Evolutionary conservation across 2,329 filamentous ascomycete genomes (phyloP).

Genomic region (Botrytis paeoniae): DNA sequence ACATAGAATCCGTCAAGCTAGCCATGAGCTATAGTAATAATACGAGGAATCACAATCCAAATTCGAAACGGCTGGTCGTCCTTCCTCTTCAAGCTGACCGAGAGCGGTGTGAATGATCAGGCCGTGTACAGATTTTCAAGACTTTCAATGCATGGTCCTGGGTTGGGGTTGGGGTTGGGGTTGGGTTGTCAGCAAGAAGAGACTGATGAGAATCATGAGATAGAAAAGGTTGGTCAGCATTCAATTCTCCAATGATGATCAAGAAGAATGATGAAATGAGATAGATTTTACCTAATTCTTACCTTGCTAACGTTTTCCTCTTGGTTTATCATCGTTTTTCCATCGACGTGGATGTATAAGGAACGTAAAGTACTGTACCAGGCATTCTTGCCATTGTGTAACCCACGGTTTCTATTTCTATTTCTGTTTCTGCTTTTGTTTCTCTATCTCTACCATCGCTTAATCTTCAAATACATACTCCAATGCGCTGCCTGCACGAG

Average conservation of each 20-base stretch:
- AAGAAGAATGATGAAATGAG: neutral
- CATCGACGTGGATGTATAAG: neutral
- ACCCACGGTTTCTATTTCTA: neutral
- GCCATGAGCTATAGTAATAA: neutral
- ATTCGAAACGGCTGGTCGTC: neutral
- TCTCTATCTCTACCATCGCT: neutral
- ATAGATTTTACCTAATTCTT: neutral
- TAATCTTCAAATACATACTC: neutral
- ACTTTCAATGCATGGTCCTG: neutral
- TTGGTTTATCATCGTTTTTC: neutral
- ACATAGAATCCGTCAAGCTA: neutral
- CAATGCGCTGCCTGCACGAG: neutral
- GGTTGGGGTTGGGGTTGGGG: neutral
- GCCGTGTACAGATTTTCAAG: neutral
- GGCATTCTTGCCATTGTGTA: neutral
- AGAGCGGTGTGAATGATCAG: slow-evolving; percentile 15
- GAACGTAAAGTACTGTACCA: neutral
- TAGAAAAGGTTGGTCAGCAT: neutral
- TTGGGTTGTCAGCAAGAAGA: neutral
- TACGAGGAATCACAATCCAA: neutral
- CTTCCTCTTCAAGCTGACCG: slow-evolving; percentile 19
- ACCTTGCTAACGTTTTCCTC: neutral
- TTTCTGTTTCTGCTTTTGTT: neutral
- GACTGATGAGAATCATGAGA: neutral
- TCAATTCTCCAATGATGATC: neutral